phyloP scores from a whole-genome alignment of 371 early-diverging fungal genomes.

The Apophysomyces trapeziformis region DNA sequence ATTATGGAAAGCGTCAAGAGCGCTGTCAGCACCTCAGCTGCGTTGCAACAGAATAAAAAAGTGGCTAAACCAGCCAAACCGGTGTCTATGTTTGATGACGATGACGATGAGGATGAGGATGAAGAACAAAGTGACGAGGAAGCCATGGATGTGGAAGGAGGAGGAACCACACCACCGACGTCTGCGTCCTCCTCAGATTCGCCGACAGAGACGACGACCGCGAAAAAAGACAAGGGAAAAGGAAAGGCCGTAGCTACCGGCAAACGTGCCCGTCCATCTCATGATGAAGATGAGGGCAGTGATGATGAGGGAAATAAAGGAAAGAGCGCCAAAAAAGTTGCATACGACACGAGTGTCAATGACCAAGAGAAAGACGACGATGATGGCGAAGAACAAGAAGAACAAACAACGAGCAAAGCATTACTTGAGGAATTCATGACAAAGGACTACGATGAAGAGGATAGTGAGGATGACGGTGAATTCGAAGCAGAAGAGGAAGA shows the following conservation, averaged over 20 bases:
- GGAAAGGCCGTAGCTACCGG: too few species aligned
- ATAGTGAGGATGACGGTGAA: neutral
- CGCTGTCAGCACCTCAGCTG: conserved; percentile 56
- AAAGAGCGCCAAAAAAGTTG: neutral
- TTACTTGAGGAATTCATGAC: conserved; percentile 2
- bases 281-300: too few species aligned
- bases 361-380: neutral
- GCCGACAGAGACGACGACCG: too few species aligned
- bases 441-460: neutral
- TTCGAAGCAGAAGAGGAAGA: neutral
- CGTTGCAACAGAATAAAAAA: conserved; percentile 26
- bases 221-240: too few species aligned
- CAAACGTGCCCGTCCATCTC: too few species aligned
- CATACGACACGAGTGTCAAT: neutral
- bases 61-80: conserved; percentile 26
- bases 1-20: conserved; percentile 73
- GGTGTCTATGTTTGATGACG: conserved; percentile 44
- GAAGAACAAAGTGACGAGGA: conserved; percentile 46
- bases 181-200: too few species aligned
- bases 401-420: neutral
- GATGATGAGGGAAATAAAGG: neutral
- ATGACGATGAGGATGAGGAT: conserved; percentile 26
- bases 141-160: conserved; percentile 10
- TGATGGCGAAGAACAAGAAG: neutral
- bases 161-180: neutral